A percentile compares a stretch with the other conserved stretches of the same genome.
Conservation (phyloP, 2,329 filamentous ascomycete species). For the Cladosporium sp. region DNA sequence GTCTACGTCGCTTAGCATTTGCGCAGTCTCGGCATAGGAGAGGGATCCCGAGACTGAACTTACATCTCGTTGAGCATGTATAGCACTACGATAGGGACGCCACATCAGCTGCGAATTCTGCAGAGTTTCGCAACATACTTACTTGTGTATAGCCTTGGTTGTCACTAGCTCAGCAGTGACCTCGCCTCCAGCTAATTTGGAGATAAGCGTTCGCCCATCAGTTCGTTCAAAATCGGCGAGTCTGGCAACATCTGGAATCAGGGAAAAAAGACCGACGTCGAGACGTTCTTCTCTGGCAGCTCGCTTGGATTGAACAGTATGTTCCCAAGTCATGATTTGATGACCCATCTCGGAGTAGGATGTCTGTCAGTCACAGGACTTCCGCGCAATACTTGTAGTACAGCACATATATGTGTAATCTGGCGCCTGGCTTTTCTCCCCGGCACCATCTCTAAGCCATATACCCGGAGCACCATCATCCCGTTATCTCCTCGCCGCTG, state of each 20-base stretch:
- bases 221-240: not conserved
- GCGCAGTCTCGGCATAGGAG: not conserved
- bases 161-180: not conserved
- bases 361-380: not conserved
- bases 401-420: not conserved
- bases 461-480: not conserved
- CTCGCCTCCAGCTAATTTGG: not conserved
- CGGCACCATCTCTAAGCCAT: not conserved
- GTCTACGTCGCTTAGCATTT: not conserved
- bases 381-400: not conserved
- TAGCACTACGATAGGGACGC: not conserved
- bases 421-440: not conserved
- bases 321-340: not conserved
- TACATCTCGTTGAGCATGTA: not conserved
- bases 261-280: not conserved
- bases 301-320: not conserved
- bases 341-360: not conserved
- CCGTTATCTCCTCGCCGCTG: not conserved
- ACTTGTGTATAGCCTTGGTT: not conserved
- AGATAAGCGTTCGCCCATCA: not conserved
- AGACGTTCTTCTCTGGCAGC: not conserved
- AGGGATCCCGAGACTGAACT: not conserved
- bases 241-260: not conserved
- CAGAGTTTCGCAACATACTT: not conserved
- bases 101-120: not conserved